Evolutionary conservation across 2,329 filamentous ascomycete species (phyloP).

Genomic region (Fusarium poae): DNA sequence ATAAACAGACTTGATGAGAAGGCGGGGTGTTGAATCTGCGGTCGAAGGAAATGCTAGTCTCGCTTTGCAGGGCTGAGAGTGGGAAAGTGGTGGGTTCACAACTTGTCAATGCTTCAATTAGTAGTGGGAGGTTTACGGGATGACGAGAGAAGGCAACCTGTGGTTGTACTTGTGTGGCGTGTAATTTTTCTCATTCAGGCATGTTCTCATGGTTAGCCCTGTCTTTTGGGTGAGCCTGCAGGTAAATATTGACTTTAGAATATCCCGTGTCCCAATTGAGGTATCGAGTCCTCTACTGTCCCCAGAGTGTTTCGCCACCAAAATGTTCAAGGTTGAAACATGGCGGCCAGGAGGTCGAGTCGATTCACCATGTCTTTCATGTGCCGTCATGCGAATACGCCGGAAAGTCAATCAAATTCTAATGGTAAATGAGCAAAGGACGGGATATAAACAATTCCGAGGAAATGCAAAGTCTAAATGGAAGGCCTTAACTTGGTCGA

Average conservation of each 20-base stretch:
- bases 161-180: conserved; percentile 3
- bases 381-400: conserved; percentile 12
- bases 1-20: conserved; percentile 19
- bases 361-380: background rate
- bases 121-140: conserved; percentile 23
- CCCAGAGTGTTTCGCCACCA: background rate
- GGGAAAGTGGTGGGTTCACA: conserved; percentile 5
- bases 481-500: conserved; percentile 2
- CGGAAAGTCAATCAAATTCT: conserved; percentile 1
- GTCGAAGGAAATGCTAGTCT: conserved; percentile 12
- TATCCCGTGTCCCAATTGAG: background rate
- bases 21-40: conserved; percentile 7
- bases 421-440: background rate
- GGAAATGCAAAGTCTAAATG: conserved; percentile 17
- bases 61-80: conserved; percentile 8
- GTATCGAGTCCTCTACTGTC: background rate
- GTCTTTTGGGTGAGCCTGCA: background rate
- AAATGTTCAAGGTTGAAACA: background rate
- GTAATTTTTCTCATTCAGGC: too few relatives aligned
- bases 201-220: background rate
- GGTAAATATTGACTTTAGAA: background rate
- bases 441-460: conserved; percentile 5
- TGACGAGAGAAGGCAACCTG: conserved; percentile 9
- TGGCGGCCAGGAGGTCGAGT: background rate
- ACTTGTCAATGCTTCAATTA: conserved; percentile 27